These are phyloP conservation scores for Kwoniella dendrophila DNA, from an alignment of 768 basidiomycete species.

Conservation along the genomic window DNA sequence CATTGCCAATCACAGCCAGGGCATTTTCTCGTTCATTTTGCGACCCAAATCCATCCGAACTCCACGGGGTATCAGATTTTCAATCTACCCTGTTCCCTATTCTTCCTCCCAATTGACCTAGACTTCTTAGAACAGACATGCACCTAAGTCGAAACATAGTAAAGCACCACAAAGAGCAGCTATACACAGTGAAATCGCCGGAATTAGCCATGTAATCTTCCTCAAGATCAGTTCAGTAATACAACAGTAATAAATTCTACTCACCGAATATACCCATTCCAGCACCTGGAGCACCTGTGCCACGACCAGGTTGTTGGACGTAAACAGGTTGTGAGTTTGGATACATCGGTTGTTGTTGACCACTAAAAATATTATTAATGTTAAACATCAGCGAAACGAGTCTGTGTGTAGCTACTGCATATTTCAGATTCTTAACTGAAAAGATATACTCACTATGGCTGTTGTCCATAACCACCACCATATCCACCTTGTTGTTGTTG, in stretches of 20 bases:
- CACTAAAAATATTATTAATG: constrained; percentile 3
- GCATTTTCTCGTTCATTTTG: too few species aligned
- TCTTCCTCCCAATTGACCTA: too few species aligned
- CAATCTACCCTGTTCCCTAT: too few species aligned
- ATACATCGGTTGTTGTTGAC: constrained; percentile 31
- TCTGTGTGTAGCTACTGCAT: neutral
- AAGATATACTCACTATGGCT: constrained; percentile 16
- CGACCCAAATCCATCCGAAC: too few species aligned
- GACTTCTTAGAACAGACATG: constrained; percentile 15
- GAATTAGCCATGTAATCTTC: neutral
- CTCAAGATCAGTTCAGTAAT: neutral
- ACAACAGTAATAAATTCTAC: neutral
- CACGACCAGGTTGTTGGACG: constrained; percentile 15
- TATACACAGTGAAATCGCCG: neutral
- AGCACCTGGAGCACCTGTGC: constrained; percentile 14
- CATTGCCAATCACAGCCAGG: too few species aligned
- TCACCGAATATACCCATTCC: constrained; percentile 20
- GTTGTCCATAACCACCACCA: constrained; percentile 12
- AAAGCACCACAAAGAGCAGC: constrained; percentile 26
- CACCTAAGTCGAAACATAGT: constrained; percentile 24
- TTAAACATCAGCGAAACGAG: neutral
- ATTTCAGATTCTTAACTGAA: neutral
- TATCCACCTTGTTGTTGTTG: constrained; percentile 13
- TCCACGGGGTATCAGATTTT: too few species aligned
- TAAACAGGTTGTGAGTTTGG: constrained; percentile 24